Evolutionary conservation across 73 alveolate genomes (phyloP).

Genomic region (Tetrahymena borealis): DNA sequence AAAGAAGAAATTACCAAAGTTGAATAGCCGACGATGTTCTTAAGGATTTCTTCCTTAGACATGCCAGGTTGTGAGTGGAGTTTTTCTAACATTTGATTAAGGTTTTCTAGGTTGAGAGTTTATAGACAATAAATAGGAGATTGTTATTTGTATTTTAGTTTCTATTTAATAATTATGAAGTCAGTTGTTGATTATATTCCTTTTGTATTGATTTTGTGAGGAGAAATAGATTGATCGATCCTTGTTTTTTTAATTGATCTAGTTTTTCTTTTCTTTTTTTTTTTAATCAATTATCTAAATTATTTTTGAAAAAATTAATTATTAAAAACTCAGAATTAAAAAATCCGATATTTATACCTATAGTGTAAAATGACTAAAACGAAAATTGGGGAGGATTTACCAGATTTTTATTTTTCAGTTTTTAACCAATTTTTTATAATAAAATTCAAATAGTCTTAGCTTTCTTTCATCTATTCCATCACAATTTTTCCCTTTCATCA

Average conservation of each 20-base stretch:
- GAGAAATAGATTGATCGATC: not conserved
- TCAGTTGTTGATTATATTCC: no score
- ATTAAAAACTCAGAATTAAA: not conserved
- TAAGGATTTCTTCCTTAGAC: not conserved
- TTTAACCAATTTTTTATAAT: not conserved
- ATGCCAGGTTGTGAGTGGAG: not conserved
- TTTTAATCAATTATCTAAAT: not conserved
- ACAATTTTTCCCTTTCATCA: not conserved
- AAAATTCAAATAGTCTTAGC: not conserved
- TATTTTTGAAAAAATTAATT: not conserved
- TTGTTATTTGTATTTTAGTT: no score
- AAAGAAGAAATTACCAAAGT: not conserved
- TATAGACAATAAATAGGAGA: not conserved
- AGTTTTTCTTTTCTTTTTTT: not conserved
- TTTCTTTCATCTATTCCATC: not conserved
- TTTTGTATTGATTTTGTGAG: not conserved
- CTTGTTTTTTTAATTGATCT: not conserved
- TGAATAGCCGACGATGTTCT: not conserved
- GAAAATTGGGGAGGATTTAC: not conserved
- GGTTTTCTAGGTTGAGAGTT: not conserved
- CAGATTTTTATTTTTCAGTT: not conserved
- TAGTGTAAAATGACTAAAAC: not conserved
- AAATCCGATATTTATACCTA: slow-evolving; percentile 1
- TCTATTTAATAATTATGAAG: no score
- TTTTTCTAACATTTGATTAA: not conserved